Conservation (phyloP, 1,284 basidiomycete species). For the Pseudozyma sp. region DNA sequence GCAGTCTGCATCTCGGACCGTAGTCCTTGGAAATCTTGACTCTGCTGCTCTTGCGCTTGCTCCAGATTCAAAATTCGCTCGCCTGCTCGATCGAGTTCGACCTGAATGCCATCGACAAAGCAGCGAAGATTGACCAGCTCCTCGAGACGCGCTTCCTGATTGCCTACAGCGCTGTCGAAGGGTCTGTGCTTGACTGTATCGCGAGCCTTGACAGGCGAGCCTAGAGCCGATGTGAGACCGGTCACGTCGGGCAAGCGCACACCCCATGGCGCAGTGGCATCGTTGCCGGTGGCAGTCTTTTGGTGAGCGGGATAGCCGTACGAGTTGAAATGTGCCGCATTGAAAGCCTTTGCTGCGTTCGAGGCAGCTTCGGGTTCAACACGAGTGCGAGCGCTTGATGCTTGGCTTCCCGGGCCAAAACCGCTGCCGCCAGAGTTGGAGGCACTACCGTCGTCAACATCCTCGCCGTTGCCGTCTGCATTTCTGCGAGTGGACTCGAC, state of each 20-base stretch:
- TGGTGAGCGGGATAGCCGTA: constrained; percentile 36
- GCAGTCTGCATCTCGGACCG: constrained; percentile 41
- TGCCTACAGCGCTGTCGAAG: constrained; percentile 40
- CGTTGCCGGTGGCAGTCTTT: constrained; percentile 11
- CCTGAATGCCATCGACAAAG: constrained; percentile 52
- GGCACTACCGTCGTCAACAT: constrained; percentile 31
- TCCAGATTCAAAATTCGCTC: constrained; percentile 52
- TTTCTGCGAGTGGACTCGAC: constrained; percentile 35
- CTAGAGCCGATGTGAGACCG: constrained; percentile 51
- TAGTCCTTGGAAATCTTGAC: constrained; percentile 44
- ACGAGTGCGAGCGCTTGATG: constrained; percentile 44
- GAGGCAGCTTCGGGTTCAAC: constrained; percentile 22
- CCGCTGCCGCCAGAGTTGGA: constrained; percentile 53
- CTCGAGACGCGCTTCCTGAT: constrained; percentile 41
- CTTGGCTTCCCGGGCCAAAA: constrained; percentile 52
- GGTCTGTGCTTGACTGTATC: constrained; percentile 43
- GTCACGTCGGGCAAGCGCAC: constrained; percentile 53
- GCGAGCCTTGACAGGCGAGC: constrained; percentile 47
- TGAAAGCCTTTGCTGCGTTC: constrained; percentile 11
- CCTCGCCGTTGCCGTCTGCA: constrained; percentile 19
- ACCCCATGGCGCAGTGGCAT: constrained; percentile 29
- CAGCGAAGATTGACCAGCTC: constrained; percentile 48
- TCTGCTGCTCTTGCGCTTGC: constrained; percentile 47
- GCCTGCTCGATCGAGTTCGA: constrained; percentile 48
- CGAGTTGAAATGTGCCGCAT: constrained; percentile 30